These are phyloP conservation scores for Colletotrichum acutatum DNA, from an alignment of 2,329 filamentous ascomycete species.

Conservation along the genomic window DNA sequence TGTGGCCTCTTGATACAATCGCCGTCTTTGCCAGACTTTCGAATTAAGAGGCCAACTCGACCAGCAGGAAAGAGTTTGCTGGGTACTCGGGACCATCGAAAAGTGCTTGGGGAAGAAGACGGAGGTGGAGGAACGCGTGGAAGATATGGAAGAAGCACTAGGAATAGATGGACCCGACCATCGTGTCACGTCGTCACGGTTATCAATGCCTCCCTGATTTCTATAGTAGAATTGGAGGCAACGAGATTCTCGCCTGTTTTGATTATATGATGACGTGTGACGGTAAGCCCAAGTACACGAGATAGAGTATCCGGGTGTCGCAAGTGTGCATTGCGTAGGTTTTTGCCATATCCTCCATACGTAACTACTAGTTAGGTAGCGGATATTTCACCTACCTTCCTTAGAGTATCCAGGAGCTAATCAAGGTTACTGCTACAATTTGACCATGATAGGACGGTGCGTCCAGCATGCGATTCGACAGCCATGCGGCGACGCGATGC, in stretches of 20 bases:
- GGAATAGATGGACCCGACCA: constrained; percentile 27
- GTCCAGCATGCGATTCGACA: background rate
- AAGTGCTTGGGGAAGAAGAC: constrained; percentile 15
- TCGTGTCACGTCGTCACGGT: constrained; percentile 9
- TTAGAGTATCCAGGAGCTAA: background rate
- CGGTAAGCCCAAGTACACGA: background rate
- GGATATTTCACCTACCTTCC: too few relatives aligned
- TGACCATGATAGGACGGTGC: background rate
- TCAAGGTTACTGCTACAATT: background rate
- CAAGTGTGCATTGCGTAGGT: background rate
- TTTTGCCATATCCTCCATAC: background rate
- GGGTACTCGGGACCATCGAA: constrained; percentile 11
- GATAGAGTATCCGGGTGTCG: background rate
- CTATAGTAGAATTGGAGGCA: constrained; percentile 30
- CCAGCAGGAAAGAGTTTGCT: constrained; percentile 11
- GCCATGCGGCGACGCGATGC: too few relatives aligned
- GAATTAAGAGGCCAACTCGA: constrained; percentile 4
- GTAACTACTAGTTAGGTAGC: too few relatives aligned
- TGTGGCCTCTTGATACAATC: constrained; percentile 3
- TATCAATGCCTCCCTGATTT: constrained; percentile 22
- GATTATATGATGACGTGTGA: background rate
- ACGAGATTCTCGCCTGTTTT: constrained; percentile 9
- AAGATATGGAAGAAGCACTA: constrained; percentile 26
- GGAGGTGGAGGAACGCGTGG: background rate
- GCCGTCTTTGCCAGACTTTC: constrained; percentile 6